Percentiles rank a stretch among this genome's conserved stretches.
Evolutionary conservation across 164 flowering plant genomes (phyloP).

Genomic region (Aristolochia contorta): DNA sequence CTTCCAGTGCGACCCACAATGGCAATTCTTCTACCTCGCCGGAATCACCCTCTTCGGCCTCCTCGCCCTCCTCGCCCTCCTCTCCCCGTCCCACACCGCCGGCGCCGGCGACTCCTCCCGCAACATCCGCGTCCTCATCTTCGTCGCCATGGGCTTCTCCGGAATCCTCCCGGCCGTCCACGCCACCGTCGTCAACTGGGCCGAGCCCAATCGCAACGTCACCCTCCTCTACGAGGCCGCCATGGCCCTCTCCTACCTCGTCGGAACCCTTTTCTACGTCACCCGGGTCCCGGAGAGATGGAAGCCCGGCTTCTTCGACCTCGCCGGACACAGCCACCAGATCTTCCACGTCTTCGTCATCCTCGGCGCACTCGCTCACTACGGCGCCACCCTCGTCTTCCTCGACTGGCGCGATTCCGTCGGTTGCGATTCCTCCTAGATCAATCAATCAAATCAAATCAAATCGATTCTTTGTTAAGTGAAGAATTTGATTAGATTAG

Average conservation of each 20-base stretch:
- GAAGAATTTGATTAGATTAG: too few species aligned
- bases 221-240: slow-evolving; percentile 50
- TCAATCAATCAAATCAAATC: too few species aligned
- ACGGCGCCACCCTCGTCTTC: slow-evolving; percentile 57
- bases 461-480: too few species aligned
- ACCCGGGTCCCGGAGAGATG: slow-evolving; percentile 71
- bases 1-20: slow-evolving; percentile 65
- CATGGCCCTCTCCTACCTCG: slow-evolving; percentile 65
- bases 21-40: slow-evolving; percentile 67
- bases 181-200: slow-evolving; percentile 54
- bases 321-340: slow-evolving; percentile 90
- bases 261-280: slow-evolving; percentile 62
- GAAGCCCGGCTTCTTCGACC: slow-evolving; percentile 79
- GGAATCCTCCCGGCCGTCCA: slow-evolving; percentile 74
- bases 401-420: slow-evolving; percentile 51
- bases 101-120: slow-evolving; percentile 34
- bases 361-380: slow-evolving; percentile 78
- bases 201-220: slow-evolving; percentile 36
- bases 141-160: slow-evolving; percentile 66
- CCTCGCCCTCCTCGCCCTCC: slow-evolving; percentile 47
- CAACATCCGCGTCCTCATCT: slow-evolving; percentile 53
- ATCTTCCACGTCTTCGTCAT: slow-evolving; percentile 78
- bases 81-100: slow-evolving; percentile 50
- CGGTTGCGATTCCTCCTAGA: slow-evolving; percentile 30
- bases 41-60: slow-evolving; percentile 59